Conservation (phyloP, 2,329 filamentous ascomycete genomes). For the Magnaporthiopsis incrustans region DNA sequence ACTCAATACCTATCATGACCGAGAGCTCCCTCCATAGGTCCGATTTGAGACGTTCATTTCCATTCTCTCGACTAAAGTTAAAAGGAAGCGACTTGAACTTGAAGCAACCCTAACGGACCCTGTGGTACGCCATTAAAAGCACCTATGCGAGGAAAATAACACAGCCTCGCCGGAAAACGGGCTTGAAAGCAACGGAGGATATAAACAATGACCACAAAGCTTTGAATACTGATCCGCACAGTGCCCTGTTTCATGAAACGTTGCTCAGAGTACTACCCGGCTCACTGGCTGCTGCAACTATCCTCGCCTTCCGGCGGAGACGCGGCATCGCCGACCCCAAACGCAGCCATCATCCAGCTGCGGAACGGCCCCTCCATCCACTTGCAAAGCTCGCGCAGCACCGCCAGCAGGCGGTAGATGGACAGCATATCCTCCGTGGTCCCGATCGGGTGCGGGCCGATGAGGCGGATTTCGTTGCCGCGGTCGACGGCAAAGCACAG, state of each 20-base stretch:
- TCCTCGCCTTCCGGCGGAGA: not conserved
- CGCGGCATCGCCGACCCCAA: not conserved
- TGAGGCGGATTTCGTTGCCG: not conserved
- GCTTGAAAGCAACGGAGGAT: too few species aligned
- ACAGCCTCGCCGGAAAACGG: too few species aligned
- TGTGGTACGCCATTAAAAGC: too few species aligned
- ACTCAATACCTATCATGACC: too few species aligned
- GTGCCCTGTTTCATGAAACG: too few species aligned
- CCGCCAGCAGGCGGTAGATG: not conserved
- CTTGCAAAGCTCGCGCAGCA: not conserved
- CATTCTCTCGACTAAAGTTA: not conserved
- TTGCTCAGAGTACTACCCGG: not conserved
- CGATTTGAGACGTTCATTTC: too few species aligned
- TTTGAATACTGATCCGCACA: too few species aligned
- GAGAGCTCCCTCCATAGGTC: too few species aligned
- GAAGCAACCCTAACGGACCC: too few species aligned
- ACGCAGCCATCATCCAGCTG: not conserved
- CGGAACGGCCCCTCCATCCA: constrained; percentile 5
- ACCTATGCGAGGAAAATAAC: too few species aligned
- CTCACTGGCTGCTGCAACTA: not conserved
- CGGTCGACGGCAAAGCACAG: constrained; percentile 3
- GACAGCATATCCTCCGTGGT: not conserved
- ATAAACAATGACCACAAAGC: too few species aligned
- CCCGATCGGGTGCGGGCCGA: not conserved
- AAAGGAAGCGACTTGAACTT: too few species aligned